A percentile compares a stretch with the other conserved stretches of the same genome.
Conservation (phyloP, 148 eudicot species). For the Simmondsia chinensis region DNA sequence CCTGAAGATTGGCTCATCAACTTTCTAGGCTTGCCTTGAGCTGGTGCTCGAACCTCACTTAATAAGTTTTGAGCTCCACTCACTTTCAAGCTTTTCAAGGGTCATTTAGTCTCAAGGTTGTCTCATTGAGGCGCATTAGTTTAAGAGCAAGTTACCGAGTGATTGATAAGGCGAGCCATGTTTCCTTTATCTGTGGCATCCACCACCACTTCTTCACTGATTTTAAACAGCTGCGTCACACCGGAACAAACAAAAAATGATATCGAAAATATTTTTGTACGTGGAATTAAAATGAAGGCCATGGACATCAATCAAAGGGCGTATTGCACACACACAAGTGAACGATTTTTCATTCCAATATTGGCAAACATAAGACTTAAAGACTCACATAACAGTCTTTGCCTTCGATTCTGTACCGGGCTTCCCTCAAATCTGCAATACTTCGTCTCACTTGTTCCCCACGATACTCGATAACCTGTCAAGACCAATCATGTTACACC, state of each 20-base stretch:
- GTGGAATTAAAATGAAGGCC: too few relatives aligned
- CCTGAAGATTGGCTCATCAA: too few relatives aligned
- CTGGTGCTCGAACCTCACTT: too few relatives aligned
- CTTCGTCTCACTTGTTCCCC: constrained; percentile 98
- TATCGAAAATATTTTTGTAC: too few relatives aligned
- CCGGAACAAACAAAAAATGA: neutral
- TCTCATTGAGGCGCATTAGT: neutral
- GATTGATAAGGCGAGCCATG: constrained; percentile 92
- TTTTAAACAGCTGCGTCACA: constrained; percentile 75
- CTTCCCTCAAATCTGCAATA: constrained; percentile 95
- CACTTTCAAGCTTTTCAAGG: neutral
- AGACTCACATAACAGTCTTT: constrained; percentile 97
- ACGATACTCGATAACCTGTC: constrained; percentile 94
- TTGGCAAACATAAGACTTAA: too few relatives aligned
- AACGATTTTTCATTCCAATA: too few relatives aligned
- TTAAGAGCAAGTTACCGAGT: constrained; percentile 52
- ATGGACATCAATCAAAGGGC: too few relatives aligned
- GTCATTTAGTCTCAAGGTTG: neutral
- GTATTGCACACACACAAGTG: too few relatives aligned
- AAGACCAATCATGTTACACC: neutral
- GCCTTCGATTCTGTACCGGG: constrained; percentile 66
- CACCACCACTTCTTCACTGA: constrained; percentile 93
- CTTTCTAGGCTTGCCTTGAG: too few relatives aligned
- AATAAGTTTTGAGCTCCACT: too few relatives aligned
- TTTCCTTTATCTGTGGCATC: constrained; percentile 97